These are phyloP conservation scores for Tephrocybe rancida DNA, from an alignment of 768 basidiomycete species.

Conservation along the genomic window DNA sequence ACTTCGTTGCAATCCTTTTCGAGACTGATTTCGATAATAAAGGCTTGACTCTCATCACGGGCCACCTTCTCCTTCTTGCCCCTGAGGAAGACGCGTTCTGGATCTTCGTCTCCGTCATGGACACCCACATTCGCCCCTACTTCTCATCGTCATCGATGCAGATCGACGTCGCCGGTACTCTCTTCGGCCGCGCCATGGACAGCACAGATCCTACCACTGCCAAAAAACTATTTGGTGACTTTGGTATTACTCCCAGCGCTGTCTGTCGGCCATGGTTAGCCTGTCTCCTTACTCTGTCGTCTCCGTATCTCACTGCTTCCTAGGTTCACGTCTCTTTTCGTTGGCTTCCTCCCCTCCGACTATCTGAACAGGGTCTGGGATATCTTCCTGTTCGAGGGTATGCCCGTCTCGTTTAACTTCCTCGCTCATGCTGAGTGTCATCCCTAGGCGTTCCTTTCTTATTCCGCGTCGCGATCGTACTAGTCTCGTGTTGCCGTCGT, in stretches of 20 bases:
- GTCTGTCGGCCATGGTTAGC: slow-evolving; percentile 69
- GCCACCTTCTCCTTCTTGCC: slow-evolving; percentile 70
- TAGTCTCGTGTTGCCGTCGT: slow-evolving; percentile 63
- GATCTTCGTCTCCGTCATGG: slow-evolving; percentile 89
- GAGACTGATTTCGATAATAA: neutral
- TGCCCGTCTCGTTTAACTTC: slow-evolving; percentile 5
- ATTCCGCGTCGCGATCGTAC: slow-evolving; percentile 70
- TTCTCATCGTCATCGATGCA: slow-evolving; percentile 64
- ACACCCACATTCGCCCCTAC: slow-evolving; percentile 77
- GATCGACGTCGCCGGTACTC: slow-evolving; percentile 73
- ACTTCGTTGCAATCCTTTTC: neutral
- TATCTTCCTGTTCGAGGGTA: slow-evolving; percentile 81
- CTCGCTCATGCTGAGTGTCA: neutral
- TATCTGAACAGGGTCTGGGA: slow-evolving; percentile 82
- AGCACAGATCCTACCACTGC: slow-evolving; percentile 56
- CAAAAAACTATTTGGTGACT: slow-evolving; percentile 66
- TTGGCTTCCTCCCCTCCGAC: slow-evolving; percentile 62
- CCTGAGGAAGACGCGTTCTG: slow-evolving; percentile 92
- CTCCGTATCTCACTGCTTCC: neutral
- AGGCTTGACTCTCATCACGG: slow-evolving; percentile 74
- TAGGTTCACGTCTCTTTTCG: slow-evolving; percentile 79
- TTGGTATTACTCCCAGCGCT: slow-evolving; percentile 57
- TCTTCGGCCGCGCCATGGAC: slow-evolving; percentile 76
- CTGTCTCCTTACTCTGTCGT: neutral
- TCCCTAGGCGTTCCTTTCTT: slow-evolving; percentile 68